Evolutionary conservation across 768 basidiomycete genomes (phyloP).

Genomic region (Suillus sp.): DNA sequence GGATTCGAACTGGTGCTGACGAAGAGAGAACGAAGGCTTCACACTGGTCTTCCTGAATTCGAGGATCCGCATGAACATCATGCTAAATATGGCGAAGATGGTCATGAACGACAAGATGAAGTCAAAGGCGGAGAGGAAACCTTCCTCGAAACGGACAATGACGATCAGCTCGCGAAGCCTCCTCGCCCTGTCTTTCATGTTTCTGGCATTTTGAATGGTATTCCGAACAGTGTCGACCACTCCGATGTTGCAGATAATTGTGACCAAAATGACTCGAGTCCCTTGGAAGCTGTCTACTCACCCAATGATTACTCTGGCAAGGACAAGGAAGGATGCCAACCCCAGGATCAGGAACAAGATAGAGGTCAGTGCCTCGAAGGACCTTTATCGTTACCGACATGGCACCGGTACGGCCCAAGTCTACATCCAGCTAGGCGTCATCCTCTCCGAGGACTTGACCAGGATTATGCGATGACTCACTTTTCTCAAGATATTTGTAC

Average conservation of each 20-base stretch:
- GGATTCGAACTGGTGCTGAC: conserved; percentile 29
- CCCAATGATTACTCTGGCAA: conserved; percentile 3
- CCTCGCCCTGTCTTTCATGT: no score
- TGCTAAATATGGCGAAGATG: neutral
- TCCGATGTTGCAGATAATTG: neutral
- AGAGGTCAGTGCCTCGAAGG: neutral
- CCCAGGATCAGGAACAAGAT: neutral
- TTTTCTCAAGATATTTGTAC: neutral
- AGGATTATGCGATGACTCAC: neutral
- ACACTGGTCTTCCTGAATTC: conserved; percentile 15
- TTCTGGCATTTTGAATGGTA: neutral
- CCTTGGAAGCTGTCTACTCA: conserved; percentile 5
- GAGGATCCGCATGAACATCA: conserved; percentile 1
- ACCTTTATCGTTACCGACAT: no score
- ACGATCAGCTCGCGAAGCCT: neutral
- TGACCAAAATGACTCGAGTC: neutral
- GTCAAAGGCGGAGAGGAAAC: neutral
- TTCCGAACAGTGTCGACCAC: neutral
- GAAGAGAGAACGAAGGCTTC: conserved; percentile 25
- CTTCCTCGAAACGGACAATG: neutral
- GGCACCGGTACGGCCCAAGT: neutral
- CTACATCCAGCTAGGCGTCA: neutral
- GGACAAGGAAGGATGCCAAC: conserved; percentile 19
- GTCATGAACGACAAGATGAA: neutral
- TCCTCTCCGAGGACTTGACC: neutral